Base-by-base conservation (phyloP, 768 basidiomycete species). In the Termitomyces sp. region DNA sequence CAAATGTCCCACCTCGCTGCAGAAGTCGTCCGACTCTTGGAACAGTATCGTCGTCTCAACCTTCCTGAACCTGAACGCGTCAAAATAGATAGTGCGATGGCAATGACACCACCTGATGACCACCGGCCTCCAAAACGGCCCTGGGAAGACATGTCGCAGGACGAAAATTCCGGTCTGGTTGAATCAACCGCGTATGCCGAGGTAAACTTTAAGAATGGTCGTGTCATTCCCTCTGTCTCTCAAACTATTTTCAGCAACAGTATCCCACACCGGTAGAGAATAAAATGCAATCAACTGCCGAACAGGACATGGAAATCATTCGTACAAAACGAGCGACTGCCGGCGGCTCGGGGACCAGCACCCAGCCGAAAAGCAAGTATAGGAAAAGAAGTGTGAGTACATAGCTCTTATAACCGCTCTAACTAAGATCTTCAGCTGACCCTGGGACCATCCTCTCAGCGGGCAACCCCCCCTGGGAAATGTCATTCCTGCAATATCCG, bases 401-500 rank as follows among this genome's bases (percentile, higher is more conserved):
- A 34, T 37, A 58, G 60, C 37, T 37, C 58, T 51, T 46, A 45
- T 22, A 38, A 14, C 22, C 38, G 51, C 21, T 38, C 28, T 54
- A 37, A 38, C 22, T 19, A 26, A 28, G 32, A 19, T 50, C 45
- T 51, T 22, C 58, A 52, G 54, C 53, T 57, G 59, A 69, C 49
- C 62, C 48, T 61, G 50, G 47, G 58, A 68, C 71, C 59, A 66
- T 73, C 65, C 65, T 65, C 62, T 50, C 71, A 92, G 90, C 83
- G 90, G 61, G 88, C 90, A 43, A 89, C 86, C 37, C 90, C 90
- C 17, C 90, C 90, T 5, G 89, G 89, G 10, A 90, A 91, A 65
- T 92, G 90, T 63, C 88, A 91, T 70, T 90, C 90, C 32, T 92
- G 90, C 67, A 88, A 90, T 70, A 91, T 90, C 54, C 77, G 86